Conservation (phyloP, 768 basidiomycete species). For the Basidioascus undulatus region DNA sequence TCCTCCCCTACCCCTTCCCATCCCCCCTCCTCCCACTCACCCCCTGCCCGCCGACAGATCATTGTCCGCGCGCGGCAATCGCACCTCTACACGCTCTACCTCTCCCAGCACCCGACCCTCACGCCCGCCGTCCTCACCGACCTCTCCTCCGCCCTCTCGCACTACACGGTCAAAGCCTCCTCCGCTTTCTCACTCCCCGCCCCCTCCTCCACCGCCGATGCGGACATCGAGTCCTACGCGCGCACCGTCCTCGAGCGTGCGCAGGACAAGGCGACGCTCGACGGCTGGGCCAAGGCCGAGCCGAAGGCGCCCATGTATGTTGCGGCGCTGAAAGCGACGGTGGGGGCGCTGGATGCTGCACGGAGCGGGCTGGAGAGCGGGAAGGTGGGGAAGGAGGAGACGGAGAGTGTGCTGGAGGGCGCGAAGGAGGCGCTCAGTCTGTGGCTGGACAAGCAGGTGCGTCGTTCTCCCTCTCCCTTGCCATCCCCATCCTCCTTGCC, state of each 20-base stretch:
- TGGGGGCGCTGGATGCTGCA: too few species aligned
- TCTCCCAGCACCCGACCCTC: slow-evolving; percentile 5
- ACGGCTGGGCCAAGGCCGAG: too few species aligned
- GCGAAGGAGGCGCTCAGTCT: slow-evolving; percentile 53
- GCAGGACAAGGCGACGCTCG: too few species aligned
- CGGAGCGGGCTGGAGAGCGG: too few species aligned
- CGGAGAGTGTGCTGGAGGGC: slow-evolving; percentile 52
- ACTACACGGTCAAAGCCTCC: slow-evolving; percentile 11
- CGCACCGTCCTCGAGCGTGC: slow-evolving; percentile 9
- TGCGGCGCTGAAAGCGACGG: too few species aligned
- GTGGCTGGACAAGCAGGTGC: slow-evolving; percentile 49
- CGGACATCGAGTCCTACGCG: neutral
- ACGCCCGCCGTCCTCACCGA: slow-evolving; percentile 3
- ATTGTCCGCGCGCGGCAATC: slow-evolving; percentile 62
- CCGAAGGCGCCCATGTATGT: slow-evolving; percentile 1
- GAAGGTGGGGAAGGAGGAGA: slow-evolving; percentile 9
- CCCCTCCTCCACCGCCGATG: neutral
- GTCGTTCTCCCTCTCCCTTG: slow-evolving; percentile 4
- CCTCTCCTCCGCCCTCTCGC: slow-evolving; percentile 10
- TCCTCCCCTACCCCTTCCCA: too few species aligned
- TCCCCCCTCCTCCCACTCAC: neutral
- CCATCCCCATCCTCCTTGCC: neutral
- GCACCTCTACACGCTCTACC: slow-evolving; percentile 19
- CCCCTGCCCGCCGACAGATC: slow-evolving; percentile 31
- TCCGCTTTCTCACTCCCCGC: slow-evolving; percentile 7